Evolutionary conservation across 2,329 filamentous ascomycete genomes (phyloP), one percentile per base, ranked within the genome.

Genomic region (Aspergillus sojae): DNA sequence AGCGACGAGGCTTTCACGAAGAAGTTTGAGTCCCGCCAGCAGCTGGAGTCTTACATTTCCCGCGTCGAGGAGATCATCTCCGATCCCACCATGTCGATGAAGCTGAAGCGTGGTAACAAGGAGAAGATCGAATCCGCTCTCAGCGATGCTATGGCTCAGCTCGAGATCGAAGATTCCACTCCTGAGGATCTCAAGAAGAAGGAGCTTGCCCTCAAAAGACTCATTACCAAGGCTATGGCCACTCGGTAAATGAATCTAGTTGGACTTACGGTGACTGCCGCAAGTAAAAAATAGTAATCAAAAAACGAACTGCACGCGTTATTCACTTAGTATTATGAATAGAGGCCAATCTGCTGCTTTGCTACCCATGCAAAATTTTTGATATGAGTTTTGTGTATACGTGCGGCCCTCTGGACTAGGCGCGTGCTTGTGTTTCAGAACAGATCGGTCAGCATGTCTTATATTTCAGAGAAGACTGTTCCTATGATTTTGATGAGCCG

Each of bases 101-200:
- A 96, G 89, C 88, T 99, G 80, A 98, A 98, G 92, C 93, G 94
- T 76, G 93, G 93, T 81, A 94, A 96, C 88, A 97, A 97, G 91
- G 94, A 97, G 84, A 98, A 97, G 91, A 97, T 99, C 72, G 95
- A 99, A 89, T 90, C 91, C 78, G 92, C 93, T 72, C 92, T 99
- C 74, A 94, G 91, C 82, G 95, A 99, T 76, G 95, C 95, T 74
- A 98, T 99, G 95, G 92, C 89, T 70, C 91, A 96, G 84, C 91
- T 99, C 69, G 95, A 99, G 89, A 85, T 99, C 77, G 92, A 94
- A 82, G 96, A 99, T 73, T 92, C 92, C 62, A 83, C 85, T 67
- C 91, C 93, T 66, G 96, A 99, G 74, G 95, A 99, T 79, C 86
- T 99, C 74, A 98, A 96, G 92, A 98, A 98, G 93, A 96, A 97